A percentile compares a stretch with the other conserved stretches of the same genome.
Conservation (phyloP, 148 eudicot genomes). For the Persicaria maculosa region DNA sequence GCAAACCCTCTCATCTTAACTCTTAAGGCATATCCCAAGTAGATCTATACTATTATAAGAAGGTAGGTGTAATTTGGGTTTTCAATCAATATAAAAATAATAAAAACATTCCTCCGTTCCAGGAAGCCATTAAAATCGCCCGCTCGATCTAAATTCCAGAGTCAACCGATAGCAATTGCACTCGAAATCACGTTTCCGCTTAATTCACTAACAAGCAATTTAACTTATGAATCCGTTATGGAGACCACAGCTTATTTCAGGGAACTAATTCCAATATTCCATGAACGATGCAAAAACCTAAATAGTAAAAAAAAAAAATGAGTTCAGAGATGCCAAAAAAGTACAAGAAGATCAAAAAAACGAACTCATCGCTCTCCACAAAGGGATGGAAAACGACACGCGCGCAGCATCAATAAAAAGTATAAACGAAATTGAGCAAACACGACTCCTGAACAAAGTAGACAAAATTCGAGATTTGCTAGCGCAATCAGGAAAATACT, state of each 20-base stretch:
- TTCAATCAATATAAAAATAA: neutral
- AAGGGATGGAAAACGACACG: neutral
- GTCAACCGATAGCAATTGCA: neutral
- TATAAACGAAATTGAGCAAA: neutral
- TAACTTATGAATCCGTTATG: neutral
- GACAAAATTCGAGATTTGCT: neutral
- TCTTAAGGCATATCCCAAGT: neutral
- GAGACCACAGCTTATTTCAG: neutral
- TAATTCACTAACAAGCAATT: neutral
- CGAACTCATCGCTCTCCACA: neutral
- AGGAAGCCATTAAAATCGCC: neutral
- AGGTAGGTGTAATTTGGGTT: neutral
- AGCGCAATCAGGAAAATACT: neutral
- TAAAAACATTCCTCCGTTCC: neutral
- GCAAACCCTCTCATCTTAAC: conserved; percentile 5
- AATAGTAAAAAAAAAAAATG: neutral
- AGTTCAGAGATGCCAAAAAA: neutral
- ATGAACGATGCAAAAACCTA: neutral
- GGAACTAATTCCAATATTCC: neutral
- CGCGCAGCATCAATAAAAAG: neutral
- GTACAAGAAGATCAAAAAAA: neutral
- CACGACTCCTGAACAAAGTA: neutral
- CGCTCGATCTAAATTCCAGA: neutral
- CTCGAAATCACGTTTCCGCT: neutral
- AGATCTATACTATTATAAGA: neutral